A percentile compares a stretch with the other conserved stretches of the same genome.
These are phyloP conservation scores for Neurospora sp. DNA, from an alignment of 2,329 filamentous ascomycete species.

Conservation along the genomic window DNA sequence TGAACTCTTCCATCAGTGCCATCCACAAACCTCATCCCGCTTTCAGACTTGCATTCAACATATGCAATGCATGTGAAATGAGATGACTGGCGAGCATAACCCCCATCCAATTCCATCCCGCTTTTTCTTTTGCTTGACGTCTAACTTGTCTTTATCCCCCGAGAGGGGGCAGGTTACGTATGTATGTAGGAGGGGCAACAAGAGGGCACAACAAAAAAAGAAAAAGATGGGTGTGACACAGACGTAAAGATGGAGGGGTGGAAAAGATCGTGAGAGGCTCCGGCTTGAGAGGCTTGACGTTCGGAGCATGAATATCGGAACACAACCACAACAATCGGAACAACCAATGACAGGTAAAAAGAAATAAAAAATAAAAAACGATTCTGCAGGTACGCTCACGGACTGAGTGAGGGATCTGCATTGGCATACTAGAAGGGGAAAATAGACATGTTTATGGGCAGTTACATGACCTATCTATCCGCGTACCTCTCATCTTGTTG, in stretches of 20 bases:
- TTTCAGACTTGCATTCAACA: background rate
- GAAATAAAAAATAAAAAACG: too few relatives aligned
- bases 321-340: background rate
- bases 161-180: background rate
- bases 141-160: background rate
- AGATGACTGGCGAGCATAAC: background rate
- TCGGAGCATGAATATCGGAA: background rate
- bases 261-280: background rate
- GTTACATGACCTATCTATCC: background rate
- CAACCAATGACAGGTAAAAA: background rate
- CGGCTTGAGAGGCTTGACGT: background rate
- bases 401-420: background rate
- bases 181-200: background rate
- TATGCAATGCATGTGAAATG: background rate
- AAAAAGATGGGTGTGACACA: background rate
- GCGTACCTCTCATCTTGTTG: background rate
- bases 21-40: background rate
- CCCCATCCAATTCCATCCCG: background rate
- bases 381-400: background rate
- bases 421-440: background rate
- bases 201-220: background rate
- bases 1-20: background rate
- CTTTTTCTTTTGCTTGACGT: background rate
- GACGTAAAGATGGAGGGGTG: background rate
- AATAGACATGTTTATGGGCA: background rate